Conservation (phyloP, 495 filamentous ascomycete genomes). For the Chaetomium fimeti region DNA sequence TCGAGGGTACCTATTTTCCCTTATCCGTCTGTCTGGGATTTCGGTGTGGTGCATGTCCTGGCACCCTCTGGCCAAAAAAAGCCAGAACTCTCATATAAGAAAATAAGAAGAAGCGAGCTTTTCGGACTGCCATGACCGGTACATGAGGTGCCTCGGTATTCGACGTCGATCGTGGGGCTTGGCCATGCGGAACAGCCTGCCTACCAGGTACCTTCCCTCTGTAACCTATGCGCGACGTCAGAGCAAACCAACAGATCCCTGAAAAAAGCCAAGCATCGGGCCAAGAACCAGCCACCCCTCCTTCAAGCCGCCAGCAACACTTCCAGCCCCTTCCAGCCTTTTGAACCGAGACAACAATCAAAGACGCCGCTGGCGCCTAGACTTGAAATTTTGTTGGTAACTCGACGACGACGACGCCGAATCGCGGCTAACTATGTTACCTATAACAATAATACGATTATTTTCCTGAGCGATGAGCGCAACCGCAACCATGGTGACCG, state of each 20-base stretch:
- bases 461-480: conserved; percentile 9
- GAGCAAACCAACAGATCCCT: conserved; percentile 2
- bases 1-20: neutral
- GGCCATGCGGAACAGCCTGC: conserved; percentile 17
- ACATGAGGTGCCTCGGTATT: too few species aligned
- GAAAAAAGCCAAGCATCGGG: neutral
- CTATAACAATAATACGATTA: neutral
- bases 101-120: too few species aligned
- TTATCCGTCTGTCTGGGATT: neutral
- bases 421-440: neutral
- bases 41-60: neutral
- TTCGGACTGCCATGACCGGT: too few species aligned
- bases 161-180: conserved; percentile 21
- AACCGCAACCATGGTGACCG: conserved; percentile 16
- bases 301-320: neutral
- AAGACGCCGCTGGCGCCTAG: neutral
- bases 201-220: too few species aligned
- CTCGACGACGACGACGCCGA: neutral
- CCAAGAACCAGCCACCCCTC: conserved; percentile 17
- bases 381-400: neutral
- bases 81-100: too few species aligned
- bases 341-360: neutral
- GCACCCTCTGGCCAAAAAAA: too few species aligned
- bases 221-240: conserved; percentile 22
- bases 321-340: conserved; percentile 11